Evolutionary conservation across 75 land plant species (phyloP).

Genomic region (Pinus taeda): DNA sequence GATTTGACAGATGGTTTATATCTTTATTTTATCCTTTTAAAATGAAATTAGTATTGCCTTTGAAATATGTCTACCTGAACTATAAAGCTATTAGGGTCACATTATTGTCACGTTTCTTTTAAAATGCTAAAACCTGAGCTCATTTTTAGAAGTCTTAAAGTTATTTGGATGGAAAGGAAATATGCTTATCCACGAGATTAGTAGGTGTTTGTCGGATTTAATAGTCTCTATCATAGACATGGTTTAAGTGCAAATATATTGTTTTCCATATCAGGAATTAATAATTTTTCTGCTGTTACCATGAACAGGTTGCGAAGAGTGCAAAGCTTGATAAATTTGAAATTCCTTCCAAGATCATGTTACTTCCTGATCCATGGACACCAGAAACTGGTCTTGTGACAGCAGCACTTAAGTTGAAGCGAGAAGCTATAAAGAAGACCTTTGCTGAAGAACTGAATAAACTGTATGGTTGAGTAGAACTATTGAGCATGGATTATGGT

Average conservation of each 20-base stretch:
- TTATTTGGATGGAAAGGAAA: not conserved
- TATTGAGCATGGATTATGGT: not conserved
- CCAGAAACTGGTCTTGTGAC: slow-evolving; percentile 78
- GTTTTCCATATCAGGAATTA: not conserved
- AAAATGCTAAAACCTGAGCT: too few relatives aligned
- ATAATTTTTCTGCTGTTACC: not conserved
- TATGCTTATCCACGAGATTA: not conserved
- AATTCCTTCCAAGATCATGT: slow-evolving; percentile 72
- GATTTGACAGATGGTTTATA: too few relatives aligned
- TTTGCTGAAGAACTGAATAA: slow-evolving; percentile 62
- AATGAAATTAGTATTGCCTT: too few relatives aligned
- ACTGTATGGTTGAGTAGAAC: slow-evolving; percentile 31
- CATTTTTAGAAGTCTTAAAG: too few relatives aligned
- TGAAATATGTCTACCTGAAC: too few relatives aligned
- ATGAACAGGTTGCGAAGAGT: slow-evolving; percentile 54
- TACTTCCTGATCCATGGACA: slow-evolving; percentile 78
- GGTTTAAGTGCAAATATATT: not conserved
- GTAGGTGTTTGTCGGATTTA: too few relatives aligned
- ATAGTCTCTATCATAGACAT: not conserved
- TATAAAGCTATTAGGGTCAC: too few relatives aligned
- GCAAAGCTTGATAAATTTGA: slow-evolving; percentile 73
- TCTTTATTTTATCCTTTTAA: too few relatives aligned
- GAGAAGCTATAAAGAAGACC: slow-evolving; percentile 65
- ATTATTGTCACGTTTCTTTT: too few relatives aligned
- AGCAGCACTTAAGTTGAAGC: slow-evolving; percentile 78